These are phyloP conservation scores for Chytridium lagenaria DNA, from an alignment of 371 early-diverging fungal species.

Conservation along the genomic window DNA sequence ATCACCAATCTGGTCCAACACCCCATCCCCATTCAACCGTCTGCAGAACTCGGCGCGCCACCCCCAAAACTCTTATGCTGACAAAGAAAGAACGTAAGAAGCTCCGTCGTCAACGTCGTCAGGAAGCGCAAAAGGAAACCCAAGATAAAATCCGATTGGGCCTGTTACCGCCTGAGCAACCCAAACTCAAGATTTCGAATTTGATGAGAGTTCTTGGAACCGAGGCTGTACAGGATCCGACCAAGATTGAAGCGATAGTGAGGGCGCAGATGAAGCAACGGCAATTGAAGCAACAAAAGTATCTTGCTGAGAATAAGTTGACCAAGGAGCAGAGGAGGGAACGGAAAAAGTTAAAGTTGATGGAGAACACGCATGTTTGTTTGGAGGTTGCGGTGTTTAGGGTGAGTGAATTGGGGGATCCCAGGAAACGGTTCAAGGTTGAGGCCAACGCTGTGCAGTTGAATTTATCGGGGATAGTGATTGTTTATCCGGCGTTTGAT, in stretches of 20 bases:
- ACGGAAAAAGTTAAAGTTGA: constrained; percentile 74
- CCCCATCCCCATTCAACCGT: constrained; percentile 88
- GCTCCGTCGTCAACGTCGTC: constrained; percentile 85
- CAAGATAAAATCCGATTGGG: constrained; percentile 94
- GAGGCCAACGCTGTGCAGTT: constrained; percentile 86
- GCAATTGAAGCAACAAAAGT: constrained; percentile 78
- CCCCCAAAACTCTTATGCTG: constrained; percentile 81
- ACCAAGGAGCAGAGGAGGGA: constrained; percentile 85
- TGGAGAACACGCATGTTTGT: constrained; percentile 70
- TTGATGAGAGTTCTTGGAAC: constrained; percentile 92
- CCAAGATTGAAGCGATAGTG: constrained; percentile 88
- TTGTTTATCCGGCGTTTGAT: constrained; percentile 73
- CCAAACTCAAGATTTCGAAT: constrained; percentile 90
- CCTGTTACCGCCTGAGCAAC: constrained; percentile 88
- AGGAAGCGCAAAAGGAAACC: constrained; percentile 88
- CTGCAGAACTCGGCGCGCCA: constrained; percentile 68
- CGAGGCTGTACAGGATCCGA: constrained; percentile 93
- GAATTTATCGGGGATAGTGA: constrained; percentile 80
- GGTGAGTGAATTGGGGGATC: constrained; percentile 78
- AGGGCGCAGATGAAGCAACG: constrained; percentile 84
- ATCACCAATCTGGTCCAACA: constrained; percentile 89
- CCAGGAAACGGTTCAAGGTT: constrained; percentile 86
- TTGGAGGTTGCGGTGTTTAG: constrained; percentile 83
- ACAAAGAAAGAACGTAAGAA: constrained; percentile 94
- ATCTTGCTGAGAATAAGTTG: constrained; percentile 82